phyloP scores from a whole-genome alignment of 495 filamentous ascomycete genomes.

The Penicillium angulare region DNA sequence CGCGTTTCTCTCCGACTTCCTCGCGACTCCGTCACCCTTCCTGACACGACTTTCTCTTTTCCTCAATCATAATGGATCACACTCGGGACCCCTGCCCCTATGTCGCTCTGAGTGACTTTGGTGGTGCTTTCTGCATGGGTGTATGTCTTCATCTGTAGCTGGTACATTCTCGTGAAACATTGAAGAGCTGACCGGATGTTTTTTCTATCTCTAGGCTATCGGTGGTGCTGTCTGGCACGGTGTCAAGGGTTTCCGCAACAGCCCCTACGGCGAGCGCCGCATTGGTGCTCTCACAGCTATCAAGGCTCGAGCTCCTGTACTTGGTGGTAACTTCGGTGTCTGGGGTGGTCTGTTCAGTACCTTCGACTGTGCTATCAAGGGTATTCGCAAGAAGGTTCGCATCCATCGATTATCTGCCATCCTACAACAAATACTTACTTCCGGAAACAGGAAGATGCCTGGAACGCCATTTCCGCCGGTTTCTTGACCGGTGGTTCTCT shows the following conservation, averaged over 20 bases:
- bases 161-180: neutral
- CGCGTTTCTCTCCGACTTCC: conserved; percentile 2
- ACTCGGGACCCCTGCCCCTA: conserved; percentile 93
- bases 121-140: conserved; percentile 96
- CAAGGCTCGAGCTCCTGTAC: conserved; percentile 91
- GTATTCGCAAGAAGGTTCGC: conserved; percentile 84
- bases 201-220: conserved; percentile 49
- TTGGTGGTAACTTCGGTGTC: conserved; percentile 96
- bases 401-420: neutral
- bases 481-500: conserved; percentile 95
- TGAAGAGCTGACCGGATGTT: conserved; percentile 9
- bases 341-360: conserved; percentile 96
- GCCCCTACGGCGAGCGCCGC: conserved; percentile 85
- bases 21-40: conserved; percentile 3
- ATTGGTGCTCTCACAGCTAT: conserved; percentile 96
- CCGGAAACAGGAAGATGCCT: conserved; percentile 67
- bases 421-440: neutral
- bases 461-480: conserved; percentile 92
- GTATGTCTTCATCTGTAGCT: conserved; percentile 51
- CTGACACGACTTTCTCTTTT: conserved; percentile 8
- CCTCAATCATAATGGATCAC: conserved; percentile 73
- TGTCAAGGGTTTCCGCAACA: conserved; percentile 92
- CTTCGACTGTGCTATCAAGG: conserved; percentile 97
- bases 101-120: conserved; percentile 95
- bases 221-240: conserved; percentile 98